phyloP scores from a whole-genome alignment of 73 alveolate species.

The Stentor coeruleus region DNA sequence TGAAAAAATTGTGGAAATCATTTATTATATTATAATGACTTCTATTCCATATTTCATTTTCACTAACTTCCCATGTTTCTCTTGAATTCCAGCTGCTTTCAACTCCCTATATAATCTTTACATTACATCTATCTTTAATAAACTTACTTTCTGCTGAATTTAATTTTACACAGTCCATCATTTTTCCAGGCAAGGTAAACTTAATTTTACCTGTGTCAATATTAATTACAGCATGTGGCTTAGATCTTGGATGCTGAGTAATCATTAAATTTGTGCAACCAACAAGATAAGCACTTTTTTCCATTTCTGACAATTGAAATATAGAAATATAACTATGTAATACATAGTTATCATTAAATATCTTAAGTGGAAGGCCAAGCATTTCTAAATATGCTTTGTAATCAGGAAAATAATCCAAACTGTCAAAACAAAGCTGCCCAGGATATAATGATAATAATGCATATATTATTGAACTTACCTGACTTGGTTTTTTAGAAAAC shows the following conservation, averaged over 20 bases:
- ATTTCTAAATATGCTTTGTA: neutral
- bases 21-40: neutral
- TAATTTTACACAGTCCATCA: neutral
- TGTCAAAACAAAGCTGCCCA: slow-evolving; percentile 8
- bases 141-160: neutral
- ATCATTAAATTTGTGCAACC: slow-evolving; percentile 26
- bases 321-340: slow-evolving; percentile 9
- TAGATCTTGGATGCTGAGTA: neutral
- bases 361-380: neutral
- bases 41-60: no score
- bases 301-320: neutral
- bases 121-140: neutral
- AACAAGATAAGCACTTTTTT: neutral
- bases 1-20: neutral
- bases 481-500: slow-evolving; percentile 15
- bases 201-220: neutral
- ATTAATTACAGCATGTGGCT: slow-evolving; percentile 15
- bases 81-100: neutral
- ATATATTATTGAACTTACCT: neutral
- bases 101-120: neutral
- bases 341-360: neutral
- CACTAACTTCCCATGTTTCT: neutral
- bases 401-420: neutral
- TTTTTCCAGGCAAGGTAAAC: neutral
- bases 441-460: neutral